Evolutionary conservation across 75 land plant genomes (phyloP).

Genomic region (Azolla pinnata): DNA sequence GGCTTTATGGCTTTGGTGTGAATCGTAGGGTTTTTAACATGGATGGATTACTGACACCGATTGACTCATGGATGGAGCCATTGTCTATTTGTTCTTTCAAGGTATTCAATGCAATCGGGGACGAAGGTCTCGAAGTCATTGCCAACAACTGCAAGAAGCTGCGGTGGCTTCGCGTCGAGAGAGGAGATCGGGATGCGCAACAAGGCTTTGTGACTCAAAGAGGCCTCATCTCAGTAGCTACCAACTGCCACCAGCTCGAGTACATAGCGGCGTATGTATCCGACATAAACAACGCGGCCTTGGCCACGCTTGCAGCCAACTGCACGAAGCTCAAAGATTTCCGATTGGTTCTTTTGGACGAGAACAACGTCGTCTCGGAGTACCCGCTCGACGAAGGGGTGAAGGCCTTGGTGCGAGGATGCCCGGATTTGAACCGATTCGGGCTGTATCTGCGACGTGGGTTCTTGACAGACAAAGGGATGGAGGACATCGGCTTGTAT

Average conservation of each 20-base stretch:
- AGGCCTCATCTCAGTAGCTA: slow-evolving; percentile 60
- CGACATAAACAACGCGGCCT: slow-evolving; percentile 65
- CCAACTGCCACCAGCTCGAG: slow-evolving; percentile 57
- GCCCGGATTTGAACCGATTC: slow-evolving; percentile 54
- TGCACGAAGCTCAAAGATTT: slow-evolving; percentile 62
- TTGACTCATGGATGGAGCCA: not conserved
- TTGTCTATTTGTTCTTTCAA: slow-evolving; percentile 15
- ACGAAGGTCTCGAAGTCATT: slow-evolving; percentile 71
- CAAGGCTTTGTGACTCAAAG: slow-evolving; percentile 63
- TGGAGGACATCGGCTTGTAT: slow-evolving; percentile 64
- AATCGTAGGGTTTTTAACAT: too few relatives aligned
- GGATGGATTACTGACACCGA: not conserved
- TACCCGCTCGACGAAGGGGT: slow-evolving; percentile 94
- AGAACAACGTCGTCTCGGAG: slow-evolving; percentile 42
- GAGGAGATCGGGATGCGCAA: slow-evolving; percentile 66
- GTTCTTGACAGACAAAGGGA: slow-evolving; percentile 66
- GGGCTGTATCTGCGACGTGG: slow-evolving; percentile 70
- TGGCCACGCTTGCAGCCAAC: slow-evolving; percentile 49
- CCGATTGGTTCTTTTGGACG: slow-evolving; percentile 73
- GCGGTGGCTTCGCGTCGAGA: slow-evolving; percentile 67
- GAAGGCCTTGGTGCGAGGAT: slow-evolving; percentile 56
- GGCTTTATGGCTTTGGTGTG: not conserved
- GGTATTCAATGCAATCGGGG: slow-evolving; percentile 83
- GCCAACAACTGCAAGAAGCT: slow-evolving; percentile 59
- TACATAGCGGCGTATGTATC: slow-evolving; percentile 69